A percentile compares a stretch with the other conserved stretches of the same genome.
Evolutionary conservation across 768 basidiomycete species (phyloP).

Genomic region (Phlebiopsis gigantea): DNA sequence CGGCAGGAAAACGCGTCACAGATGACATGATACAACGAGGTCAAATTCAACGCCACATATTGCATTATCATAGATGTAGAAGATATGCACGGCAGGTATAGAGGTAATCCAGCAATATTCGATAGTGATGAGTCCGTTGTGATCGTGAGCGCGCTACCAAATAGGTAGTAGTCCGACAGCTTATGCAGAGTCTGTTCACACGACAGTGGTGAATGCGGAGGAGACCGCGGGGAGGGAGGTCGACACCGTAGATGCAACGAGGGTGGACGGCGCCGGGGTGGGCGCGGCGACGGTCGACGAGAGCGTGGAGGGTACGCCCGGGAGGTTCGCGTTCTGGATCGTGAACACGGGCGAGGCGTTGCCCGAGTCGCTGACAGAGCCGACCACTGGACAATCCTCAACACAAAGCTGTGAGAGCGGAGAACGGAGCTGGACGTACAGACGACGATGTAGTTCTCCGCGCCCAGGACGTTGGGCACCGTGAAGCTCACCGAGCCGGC

Average conservation of each 20-base stretch:
- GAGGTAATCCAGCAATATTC: neutral
- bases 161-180: too few relatives aligned
- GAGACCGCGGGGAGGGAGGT: neutral
- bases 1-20: too few relatives aligned
- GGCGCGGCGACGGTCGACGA: neutral
- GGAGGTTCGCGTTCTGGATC: constrained; percentile 18
- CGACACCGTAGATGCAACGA: too few relatives aligned
- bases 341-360: constrained; percentile 27
- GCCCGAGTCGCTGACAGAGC: constrained; percentile 35
- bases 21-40: neutral
- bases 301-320: neutral
- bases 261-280: too few relatives aligned
- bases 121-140: neutral
- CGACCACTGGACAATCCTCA: constrained; percentile 32
- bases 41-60: neutral
- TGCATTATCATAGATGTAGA: neutral
- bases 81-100: neutral
- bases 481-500: constrained; percentile 34
- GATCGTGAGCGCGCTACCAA: too few relatives aligned
- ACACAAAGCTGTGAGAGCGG: neutral
- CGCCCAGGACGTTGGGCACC: constrained; percentile 31
- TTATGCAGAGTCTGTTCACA: too few relatives aligned
- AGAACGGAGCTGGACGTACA: neutral
- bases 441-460: constrained; percentile 43
- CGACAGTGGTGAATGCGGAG: neutral